Percentiles rank a stretch among this genome's conserved stretches.
phyloP scores from a whole-genome alignment of 2,329 filamentous ascomycete species.

The Penicillium sp. region DNA sequence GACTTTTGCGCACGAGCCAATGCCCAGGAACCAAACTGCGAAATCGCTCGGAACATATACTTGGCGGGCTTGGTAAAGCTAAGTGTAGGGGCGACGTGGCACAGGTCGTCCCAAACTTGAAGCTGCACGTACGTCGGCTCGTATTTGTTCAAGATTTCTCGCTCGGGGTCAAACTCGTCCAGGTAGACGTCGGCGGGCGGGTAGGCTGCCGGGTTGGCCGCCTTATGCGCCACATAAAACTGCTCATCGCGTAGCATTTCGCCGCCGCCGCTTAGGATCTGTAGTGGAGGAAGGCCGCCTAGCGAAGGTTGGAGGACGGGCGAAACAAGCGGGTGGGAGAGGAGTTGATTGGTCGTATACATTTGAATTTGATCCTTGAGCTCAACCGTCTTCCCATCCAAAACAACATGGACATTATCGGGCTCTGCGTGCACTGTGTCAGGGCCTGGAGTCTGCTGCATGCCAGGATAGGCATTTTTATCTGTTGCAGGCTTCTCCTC shows the following conservation, averaged over 20 bases:
- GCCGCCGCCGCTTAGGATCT: constrained; percentile 81
- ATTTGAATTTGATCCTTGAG: constrained; percentile 92
- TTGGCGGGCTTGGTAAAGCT: constrained; percentile 95
- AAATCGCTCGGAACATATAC: constrained; percentile 86
- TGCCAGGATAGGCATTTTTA: constrained; percentile 21
- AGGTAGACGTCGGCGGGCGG: constrained; percentile 61
- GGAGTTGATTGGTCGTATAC: constrained; percentile 74
- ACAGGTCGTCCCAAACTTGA: constrained; percentile 93
- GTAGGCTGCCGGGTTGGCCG: constrained; percentile 74
- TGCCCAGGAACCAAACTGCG: constrained; percentile 91
- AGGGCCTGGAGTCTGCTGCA: constrained; percentile 17
- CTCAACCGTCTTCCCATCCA: constrained; percentile 65
- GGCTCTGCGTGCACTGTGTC: constrained; percentile 17
- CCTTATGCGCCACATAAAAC: constrained; percentile 91
- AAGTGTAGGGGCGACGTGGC: constrained; percentile 86
- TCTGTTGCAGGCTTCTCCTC: constrained; percentile 12
- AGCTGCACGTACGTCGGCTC: constrained; percentile 85
- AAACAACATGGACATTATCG: constrained; percentile 56
- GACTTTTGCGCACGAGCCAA: constrained; percentile 74
- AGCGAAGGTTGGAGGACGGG: constrained; percentile 82
- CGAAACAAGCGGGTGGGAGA: constrained; percentile 84
- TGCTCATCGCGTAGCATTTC: constrained; percentile 91
- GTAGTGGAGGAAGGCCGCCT: constrained; percentile 79
- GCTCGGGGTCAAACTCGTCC: constrained; percentile 56
- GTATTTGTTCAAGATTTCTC: constrained; percentile 56